Evolutionary conservation across 495 filamentous ascomycete species (phyloP).

Genomic region (Penicillium pancosmium): DNA sequence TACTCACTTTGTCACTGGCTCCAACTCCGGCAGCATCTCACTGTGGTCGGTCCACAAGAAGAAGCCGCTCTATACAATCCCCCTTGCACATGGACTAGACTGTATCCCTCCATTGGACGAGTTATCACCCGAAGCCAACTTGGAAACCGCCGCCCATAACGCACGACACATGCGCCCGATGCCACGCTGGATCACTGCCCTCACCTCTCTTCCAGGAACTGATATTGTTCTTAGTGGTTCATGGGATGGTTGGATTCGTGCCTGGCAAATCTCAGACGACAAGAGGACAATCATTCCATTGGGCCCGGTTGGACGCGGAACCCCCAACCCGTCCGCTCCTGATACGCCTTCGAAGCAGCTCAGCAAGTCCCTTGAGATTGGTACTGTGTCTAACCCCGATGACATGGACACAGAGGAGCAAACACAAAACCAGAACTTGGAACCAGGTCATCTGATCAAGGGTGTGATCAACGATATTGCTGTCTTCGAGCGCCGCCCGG

Average conservation of each 20-base stretch:
- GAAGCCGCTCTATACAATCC: conserved; percentile 83
- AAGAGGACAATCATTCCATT: conserved; percentile 75
- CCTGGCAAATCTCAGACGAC: conserved; percentile 82
- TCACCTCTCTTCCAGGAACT: conserved; percentile 81
- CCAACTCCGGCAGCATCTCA: conserved; percentile 81
- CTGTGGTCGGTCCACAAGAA: conserved; percentile 95
- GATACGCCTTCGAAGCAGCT: conserved; percentile 45
- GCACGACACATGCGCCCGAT: conserved; percentile 42
- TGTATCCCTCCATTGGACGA: conserved; percentile 63
- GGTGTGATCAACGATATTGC: conserved; percentile 87
- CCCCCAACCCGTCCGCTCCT: conserved; percentile 17
- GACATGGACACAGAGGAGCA: conserved; percentile 28
- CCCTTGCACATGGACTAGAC: conserved; percentile 82
- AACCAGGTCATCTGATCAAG: conserved; percentile 49
- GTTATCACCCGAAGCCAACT: conserved; percentile 67
- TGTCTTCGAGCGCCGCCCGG: conserved; percentile 67
- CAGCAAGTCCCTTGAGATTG: conserved; percentile 26
- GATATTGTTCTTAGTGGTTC: conserved; percentile 87
- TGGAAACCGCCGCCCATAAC: conserved; percentile 61
- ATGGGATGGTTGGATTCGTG: conserved; percentile 87
- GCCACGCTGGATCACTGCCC: conserved; percentile 87
- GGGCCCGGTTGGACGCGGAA: conserved; percentile 61
- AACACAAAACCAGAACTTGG: conserved; percentile 16
- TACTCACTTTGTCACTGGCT: conserved; percentile 87
- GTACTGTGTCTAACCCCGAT: conserved; percentile 8